These are phyloP conservation scores for Plasmodium relictum DNA, from an alignment of 169 alveolate genomes.

Conservation along the genomic window DNA sequence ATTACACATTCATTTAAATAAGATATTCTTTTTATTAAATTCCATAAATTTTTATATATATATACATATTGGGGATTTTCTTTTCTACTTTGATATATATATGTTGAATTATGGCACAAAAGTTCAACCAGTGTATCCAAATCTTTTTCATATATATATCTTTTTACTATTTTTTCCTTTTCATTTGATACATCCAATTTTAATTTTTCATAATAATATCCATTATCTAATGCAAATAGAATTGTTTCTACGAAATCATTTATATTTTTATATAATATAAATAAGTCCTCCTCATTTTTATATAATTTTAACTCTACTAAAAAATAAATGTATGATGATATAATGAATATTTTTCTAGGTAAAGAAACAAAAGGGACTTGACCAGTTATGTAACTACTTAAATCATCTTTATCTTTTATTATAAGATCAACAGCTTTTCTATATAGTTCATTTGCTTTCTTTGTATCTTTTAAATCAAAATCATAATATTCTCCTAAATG, in stretches of 20 bases:
- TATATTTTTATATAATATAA: conserved; percentile 22
- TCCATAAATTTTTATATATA: conserved; percentile 46
- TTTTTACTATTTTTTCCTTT: conserved; percentile 20
- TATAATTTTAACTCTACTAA: conserved; percentile 5
- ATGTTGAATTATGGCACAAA: conserved; percentile 38
- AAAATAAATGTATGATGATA: conserved; percentile 37
- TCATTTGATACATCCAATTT: neutral
- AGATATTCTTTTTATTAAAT: conserved; percentile 12
- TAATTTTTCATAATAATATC: conserved; percentile 37
- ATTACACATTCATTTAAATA: conserved; percentile 40
- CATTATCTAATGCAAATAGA: conserved; percentile 49
- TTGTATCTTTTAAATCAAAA: conserved; percentile 16
- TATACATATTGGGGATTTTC: conserved; percentile 1
- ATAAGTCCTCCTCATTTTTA: conserved; percentile 2
- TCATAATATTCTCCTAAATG: conserved; percentile 63
- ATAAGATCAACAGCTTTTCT: conserved; percentile 35
- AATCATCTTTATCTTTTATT: neutral
- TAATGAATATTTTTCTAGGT: conserved; percentile 19
- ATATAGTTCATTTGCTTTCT: conserved; percentile 24
- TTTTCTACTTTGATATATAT: conserved; percentile 3
- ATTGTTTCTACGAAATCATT: conserved; percentile 8
- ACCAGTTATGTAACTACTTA: neutral
- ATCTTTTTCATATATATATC: conserved; percentile 18
- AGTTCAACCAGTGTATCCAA: neutral
- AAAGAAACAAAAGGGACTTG: conserved; percentile 19